phyloP scores from a whole-genome alignment of 2,329 filamentous ascomycete genomes.

The Chrysoporthe puriensis region DNA sequence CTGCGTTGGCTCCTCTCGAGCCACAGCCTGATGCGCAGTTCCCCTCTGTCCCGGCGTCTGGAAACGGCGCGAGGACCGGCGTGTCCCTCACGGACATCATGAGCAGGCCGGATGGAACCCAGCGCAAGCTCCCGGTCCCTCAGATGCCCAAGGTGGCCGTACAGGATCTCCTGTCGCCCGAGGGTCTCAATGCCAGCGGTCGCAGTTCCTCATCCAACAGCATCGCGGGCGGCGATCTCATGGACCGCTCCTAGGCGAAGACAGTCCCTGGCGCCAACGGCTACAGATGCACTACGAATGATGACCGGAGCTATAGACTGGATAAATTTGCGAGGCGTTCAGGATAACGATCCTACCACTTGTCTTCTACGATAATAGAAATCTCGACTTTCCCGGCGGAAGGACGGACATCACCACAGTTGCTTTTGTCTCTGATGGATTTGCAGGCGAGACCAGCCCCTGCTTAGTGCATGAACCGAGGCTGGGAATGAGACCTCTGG shows the following conservation, averaged over 20 bases:
- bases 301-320: conserved; percentile 29
- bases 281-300: conserved; percentile 26
- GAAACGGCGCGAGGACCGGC: conserved; percentile 61
- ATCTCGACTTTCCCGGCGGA: conserved; percentile 18
- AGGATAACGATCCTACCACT: conserved; percentile 24
- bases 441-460: background rate
- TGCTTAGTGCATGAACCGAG: conserved; percentile 2
- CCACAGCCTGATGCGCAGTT: conserved; percentile 53
- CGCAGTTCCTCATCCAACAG: conserved; percentile 79
- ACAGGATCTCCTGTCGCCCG: conserved; percentile 77
- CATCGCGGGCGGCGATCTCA: conserved; percentile 71
- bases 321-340: conserved; percentile 30
- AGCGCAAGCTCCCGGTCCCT: conserved; percentile 88
- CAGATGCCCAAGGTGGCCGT: conserved; percentile 89
- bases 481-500: background rate
- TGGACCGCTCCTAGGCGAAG: conserved; percentile 48
- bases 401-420: conserved; percentile 7
- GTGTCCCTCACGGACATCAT: conserved; percentile 92
- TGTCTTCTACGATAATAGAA: conserved; percentile 20
- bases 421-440: conserved; percentile 8
- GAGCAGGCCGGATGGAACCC: conserved; percentile 81
- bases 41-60: conserved; percentile 40
- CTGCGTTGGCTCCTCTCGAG: conserved; percentile 62
- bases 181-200: conserved; percentile 71
- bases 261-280: conserved; percentile 35